Conservation (phyloP, 805 yeast genomes). For the Yarrowia osloensis region DNA sequence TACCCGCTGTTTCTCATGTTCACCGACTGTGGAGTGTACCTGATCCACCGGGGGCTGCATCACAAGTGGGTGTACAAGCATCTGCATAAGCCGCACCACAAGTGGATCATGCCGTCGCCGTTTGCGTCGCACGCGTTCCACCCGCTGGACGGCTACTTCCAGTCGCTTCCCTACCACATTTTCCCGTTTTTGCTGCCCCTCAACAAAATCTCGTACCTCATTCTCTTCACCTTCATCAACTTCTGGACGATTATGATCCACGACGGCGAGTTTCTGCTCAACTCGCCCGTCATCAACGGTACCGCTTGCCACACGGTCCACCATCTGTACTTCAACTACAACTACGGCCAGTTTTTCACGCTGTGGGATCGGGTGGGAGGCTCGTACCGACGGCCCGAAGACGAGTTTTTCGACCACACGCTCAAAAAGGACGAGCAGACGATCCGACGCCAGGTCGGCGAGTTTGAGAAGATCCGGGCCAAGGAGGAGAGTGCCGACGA, state of each 20-base stretch:
- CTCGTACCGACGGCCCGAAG: conserved; percentile 90
- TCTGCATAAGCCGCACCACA: conserved; percentile 96
- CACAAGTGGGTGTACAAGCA: conserved; percentile 86
- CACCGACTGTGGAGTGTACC: conserved; percentile 90
- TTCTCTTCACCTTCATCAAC: conserved; percentile 86
- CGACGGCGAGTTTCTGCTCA: conserved; percentile 93
- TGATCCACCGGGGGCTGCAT: conserved; percentile 90
- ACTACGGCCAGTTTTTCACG: conserved; percentile 97
- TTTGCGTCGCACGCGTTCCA: conserved; percentile 98
- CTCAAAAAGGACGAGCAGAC: conserved; percentile 58
- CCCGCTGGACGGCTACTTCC: conserved; percentile 94
- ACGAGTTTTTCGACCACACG: conserved; percentile 70
- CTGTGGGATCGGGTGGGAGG: conserved; percentile 97
- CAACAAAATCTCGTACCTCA: conserved; percentile 79
- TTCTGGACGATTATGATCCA: conserved; percentile 99
- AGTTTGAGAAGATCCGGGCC: conserved; percentile 77
- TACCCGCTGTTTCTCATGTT: conserved; percentile 81
- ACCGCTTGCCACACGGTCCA: conserved; percentile 98
- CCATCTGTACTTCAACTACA: conserved; percentile 95
- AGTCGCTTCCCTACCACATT: conserved; percentile 89
- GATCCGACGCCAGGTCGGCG: conserved; percentile 69
- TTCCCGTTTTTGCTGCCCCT: conserved; percentile 92
- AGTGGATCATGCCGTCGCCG: conserved; percentile 98
- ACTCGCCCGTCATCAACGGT: conserved; percentile 93
- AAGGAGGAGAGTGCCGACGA: conserved; percentile 76